Conservation (phyloP, 1,139 yeast species). For the Magnusiomyces paraingens region DNA sequence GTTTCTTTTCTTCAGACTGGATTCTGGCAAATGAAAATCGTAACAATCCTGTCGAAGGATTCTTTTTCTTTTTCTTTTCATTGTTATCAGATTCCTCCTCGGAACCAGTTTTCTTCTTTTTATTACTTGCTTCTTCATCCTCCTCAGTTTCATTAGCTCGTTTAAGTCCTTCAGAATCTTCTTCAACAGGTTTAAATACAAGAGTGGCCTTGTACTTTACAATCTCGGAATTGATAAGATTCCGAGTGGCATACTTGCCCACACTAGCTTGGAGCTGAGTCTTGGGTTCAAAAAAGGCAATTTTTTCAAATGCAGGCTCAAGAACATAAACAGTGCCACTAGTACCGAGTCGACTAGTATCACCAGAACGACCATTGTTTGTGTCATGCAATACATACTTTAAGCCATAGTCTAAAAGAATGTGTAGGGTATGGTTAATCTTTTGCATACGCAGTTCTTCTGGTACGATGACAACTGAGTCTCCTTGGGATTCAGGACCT, state of each 20-base stretch:
- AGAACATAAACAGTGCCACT: conserved; percentile 23
- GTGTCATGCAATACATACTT: conserved; percentile 7
- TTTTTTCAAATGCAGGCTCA: conserved; percentile 32
- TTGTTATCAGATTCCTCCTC: neutral
- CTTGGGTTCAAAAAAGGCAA: conserved; percentile 25
- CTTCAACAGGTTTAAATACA: neutral
- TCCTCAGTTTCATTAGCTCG: neutral
- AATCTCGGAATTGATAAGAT: conserved; percentile 23
- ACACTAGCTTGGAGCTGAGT: conserved; percentile 23
- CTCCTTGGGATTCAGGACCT: neutral
- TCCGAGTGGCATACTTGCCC: conserved; percentile 29
- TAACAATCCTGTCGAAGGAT: neutral
- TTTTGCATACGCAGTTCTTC: neutral
- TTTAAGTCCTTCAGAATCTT: conserved; percentile 6
- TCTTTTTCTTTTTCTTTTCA: neutral
- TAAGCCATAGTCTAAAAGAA: conserved; percentile 10
- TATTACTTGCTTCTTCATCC: neutral
- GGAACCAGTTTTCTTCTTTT: neutral
- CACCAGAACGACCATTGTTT: conserved; percentile 1
- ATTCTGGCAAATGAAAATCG: neutral
- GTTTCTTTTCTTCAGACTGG: neutral
- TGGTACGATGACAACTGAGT: neutral
- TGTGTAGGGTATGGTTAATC: conserved; percentile 2
- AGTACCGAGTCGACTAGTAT: conserved; percentile 8
- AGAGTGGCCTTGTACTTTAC: conserved; percentile 10